Percentiles rank a stretch among this genome's conserved stretches.
Conservation (phyloP, 2,329 filamentous ascomycete genomes). For the Penicillium sumatraense region DNA sequence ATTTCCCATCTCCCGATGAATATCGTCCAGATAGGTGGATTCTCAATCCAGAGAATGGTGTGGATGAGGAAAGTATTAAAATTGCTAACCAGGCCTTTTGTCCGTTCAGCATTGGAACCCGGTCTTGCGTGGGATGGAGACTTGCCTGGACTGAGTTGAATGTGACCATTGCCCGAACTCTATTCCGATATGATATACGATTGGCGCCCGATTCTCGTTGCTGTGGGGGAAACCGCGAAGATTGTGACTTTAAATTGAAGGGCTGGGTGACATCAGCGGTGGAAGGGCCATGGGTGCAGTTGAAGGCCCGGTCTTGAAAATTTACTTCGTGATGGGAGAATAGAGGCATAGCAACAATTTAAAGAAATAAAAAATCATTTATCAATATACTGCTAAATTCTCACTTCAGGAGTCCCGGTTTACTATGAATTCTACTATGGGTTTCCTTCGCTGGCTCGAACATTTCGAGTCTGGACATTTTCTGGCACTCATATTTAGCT, state of each 20-base stretch:
- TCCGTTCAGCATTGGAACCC: constrained; percentile 9
- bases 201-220: background rate
- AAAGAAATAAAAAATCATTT: too few relatives aligned
- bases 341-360: too few relatives aligned
- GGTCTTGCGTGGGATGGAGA: constrained; percentile 12
- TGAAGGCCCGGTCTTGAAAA: background rate
- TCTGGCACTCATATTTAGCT: too few relatives aligned
- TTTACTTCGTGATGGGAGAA: background rate
- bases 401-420: too few relatives aligned
- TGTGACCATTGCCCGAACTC: constrained; percentile 4
- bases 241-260: constrained; percentile 5
- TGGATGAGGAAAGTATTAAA: constrained; percentile 1
- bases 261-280: constrained; percentile 5
- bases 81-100: constrained; percentile 5
- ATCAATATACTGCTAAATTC: too few relatives aligned
- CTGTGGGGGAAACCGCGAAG: constrained; percentile 1
- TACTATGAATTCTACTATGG: too few relatives aligned
- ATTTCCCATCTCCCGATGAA: constrained; percentile 3
- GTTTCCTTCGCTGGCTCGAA: too few relatives aligned
- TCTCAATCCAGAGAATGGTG: background rate
- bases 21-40: constrained; percentile 12
- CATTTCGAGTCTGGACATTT: too few relatives aligned
- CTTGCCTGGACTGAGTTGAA: constrained; percentile 12
- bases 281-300: constrained; percentile 6
- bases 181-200: constrained; percentile 14